Evolutionary conservation across 2,329 filamentous ascomycete species (phyloP), one percentile per base, ranked within the genome.

Genomic region (Colletotrichum lini): DNA sequence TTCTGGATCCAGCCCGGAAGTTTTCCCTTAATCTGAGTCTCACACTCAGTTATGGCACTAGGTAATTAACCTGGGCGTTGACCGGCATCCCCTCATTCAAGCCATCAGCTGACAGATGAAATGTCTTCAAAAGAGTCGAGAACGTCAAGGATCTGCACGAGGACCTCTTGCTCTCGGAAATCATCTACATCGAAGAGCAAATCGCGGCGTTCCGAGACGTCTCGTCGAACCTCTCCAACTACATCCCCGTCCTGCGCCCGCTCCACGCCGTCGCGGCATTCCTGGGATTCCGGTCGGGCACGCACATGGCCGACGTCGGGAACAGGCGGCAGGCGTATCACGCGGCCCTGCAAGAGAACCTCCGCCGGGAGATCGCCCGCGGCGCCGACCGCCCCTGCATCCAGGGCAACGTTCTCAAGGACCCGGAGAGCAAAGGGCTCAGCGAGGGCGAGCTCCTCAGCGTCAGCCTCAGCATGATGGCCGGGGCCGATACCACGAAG

Each of bases 341-440:
- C 26, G 26, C 26, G 26, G 26, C 26, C 3, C 26, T 26, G 26
- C 26, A 26, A 4, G 26, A 4, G 40, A 70, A 70, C 15, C 65
- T 75, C 7, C 70, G 58, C 13, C 61, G 68, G 42, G 57, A 73
- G 15, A 72, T 76, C 0, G 50, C 45, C 26, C 50, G 23, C 26
- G 7, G 15, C 15, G n/a, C 26, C 50, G 90, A 92, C 75, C 89
- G 88, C 74, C 89, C 90, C 4, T 92, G 90, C 77, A 92, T 92
- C 73, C 89, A 26, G 4, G 90, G 90, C 0, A 91, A 91, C 75
- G 90, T 92, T 53, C 80, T 92, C 42, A 91, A 91, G 73, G 90
- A 26, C 68, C 89, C 90, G 0, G 90, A 92, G 66, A 89, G 89
- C 45, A 49, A 18, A 8, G 45, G 45, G 8, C 57, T 47, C 8